phyloP scores from a whole-genome alignment of 495 filamentous ascomycete species.

The Aspergillus wentii region DNA sequence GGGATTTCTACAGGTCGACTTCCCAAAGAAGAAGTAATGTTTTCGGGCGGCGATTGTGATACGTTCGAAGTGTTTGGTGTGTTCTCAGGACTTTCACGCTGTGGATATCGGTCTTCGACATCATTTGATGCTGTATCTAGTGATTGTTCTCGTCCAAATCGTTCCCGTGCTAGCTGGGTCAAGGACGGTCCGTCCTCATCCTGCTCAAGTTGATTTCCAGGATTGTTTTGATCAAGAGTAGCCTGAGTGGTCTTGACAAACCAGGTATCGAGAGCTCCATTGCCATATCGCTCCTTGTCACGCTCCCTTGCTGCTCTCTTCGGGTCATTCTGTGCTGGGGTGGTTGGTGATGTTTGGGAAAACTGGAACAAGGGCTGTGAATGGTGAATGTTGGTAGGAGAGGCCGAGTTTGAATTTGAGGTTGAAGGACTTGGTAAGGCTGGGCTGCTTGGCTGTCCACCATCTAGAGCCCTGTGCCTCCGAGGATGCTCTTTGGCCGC shows the following conservation, averaged over 20 bases:
- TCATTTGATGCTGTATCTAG: not conserved
- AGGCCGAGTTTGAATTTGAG: not conserved
- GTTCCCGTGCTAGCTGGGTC: conserved; percentile 16
- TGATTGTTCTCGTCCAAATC: conserved; percentile 14
- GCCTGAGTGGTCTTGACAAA: conserved; percentile 26
- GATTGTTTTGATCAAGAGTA: conserved; percentile 2
- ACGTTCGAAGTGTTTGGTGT: not conserved
- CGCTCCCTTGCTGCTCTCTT: conserved; percentile 18
- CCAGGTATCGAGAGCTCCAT: conserved; percentile 38
- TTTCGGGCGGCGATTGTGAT: not conserved
- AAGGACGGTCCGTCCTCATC: conserved; percentile 13
- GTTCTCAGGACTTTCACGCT: not conserved
- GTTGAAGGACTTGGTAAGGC: not conserved
- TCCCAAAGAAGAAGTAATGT: not conserved
- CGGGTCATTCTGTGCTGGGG: not conserved
- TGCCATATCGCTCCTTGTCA: conserved; percentile 31
- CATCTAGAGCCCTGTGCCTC: too few species aligned
- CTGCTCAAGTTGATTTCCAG: not conserved
- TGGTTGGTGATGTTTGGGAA: conserved; percentile 1
- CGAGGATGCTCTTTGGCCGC: too few species aligned
- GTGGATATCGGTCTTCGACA: conserved; percentile 4
- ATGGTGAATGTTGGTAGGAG: not conserved
- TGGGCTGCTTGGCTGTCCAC: not conserved
- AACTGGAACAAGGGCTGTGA: not conserved
- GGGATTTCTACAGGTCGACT: conserved; percentile 2